Evolutionary conservation across 495 filamentous ascomycete genomes (phyloP), one percentile per base, ranked within the genome.

Genomic region (Lasiosphaeriaceae sp.): DNA sequence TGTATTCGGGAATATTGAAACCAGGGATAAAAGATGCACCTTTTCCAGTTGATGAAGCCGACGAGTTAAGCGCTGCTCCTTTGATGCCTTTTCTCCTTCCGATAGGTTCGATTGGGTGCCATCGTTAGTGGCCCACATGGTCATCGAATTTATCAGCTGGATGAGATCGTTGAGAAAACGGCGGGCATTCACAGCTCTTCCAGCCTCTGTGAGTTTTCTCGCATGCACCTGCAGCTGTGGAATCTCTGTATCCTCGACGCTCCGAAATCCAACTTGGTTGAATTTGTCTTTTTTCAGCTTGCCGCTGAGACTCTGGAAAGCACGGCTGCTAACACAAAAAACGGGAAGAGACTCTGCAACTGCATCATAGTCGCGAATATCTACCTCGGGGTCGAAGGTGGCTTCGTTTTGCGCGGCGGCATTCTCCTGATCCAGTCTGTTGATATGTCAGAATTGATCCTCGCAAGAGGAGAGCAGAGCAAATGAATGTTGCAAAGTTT

Each of bases 271-370:
- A 0, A 43, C 7, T 9, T 7, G 60, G 57, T 21, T 69, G 64
- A 2, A 69, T 59, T 39, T 82, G 77, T 11, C 84, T 58, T 12
- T 80, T 74, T 7, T 80, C 81, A 43, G 68, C 69, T 21, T 59
- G 31, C 50, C 50, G 34, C 22, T 16, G 11, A 87, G 66, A 56
- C 84, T 84, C 61, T 86, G 83, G 60, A 84, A 88, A 0, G 77
- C 83, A 22, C 74, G 68, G 46, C 77, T 79, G 20, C 77, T 81
- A 16, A 86, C 81, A 56, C 84, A 87, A 61, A 87, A 88, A 2
- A 87, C 83, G 0, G 79, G 78, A 3, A 89, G 69, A 0, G 67
- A 67, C 2, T 60, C 65, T 0, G 81, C 82, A 8, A 86, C 64
- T 45, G 80, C 66, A 2, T 77, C 67, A 55, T 88, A 88, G 58